phyloP scores from a whole-genome alignment of 148 eudicot species.

The Polygonum aviculare region DNA sequence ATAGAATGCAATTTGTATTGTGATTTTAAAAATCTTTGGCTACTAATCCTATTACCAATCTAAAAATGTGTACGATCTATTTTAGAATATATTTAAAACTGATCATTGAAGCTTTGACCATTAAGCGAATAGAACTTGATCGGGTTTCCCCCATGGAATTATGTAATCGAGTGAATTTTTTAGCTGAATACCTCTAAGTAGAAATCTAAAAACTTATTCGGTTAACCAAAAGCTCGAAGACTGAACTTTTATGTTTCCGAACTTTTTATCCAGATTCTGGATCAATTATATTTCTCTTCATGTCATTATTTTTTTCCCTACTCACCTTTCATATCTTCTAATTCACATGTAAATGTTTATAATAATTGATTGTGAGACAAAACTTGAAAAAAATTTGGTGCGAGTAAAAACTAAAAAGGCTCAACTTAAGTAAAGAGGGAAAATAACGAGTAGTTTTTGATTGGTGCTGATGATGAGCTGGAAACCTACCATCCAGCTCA shows the following conservation, averaged over 20 bases:
- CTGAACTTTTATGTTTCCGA: not conserved
- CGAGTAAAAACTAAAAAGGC: not conserved
- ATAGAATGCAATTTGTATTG: too few relatives aligned
- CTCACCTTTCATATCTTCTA: not conserved
- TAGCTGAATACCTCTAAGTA: too few relatives aligned
- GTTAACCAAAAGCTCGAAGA: too few relatives aligned
- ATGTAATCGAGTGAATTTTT: too few relatives aligned
- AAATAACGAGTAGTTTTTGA: not conserved
- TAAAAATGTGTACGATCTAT: too few relatives aligned
- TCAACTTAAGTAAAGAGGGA: not conserved
- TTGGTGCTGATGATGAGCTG: not conserved
- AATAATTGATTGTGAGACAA: not conserved
- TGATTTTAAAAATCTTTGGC: too few relatives aligned
- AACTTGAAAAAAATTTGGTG: not conserved
- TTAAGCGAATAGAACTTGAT: too few relatives aligned
- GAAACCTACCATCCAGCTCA: constrained; percentile 1
- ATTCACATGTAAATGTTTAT: not conserved
- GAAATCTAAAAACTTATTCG: too few relatives aligned
- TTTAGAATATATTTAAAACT: too few relatives aligned
- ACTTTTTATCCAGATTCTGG: not conserved
- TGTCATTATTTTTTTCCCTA: not conserved
- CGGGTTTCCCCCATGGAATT: too few relatives aligned
- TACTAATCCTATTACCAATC: too few relatives aligned
- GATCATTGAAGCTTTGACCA: too few relatives aligned
- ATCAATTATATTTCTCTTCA: not conserved